phyloP scores from a whole-genome alignment of 257 asterid species.

The Eustoma russellianum region DNA sequence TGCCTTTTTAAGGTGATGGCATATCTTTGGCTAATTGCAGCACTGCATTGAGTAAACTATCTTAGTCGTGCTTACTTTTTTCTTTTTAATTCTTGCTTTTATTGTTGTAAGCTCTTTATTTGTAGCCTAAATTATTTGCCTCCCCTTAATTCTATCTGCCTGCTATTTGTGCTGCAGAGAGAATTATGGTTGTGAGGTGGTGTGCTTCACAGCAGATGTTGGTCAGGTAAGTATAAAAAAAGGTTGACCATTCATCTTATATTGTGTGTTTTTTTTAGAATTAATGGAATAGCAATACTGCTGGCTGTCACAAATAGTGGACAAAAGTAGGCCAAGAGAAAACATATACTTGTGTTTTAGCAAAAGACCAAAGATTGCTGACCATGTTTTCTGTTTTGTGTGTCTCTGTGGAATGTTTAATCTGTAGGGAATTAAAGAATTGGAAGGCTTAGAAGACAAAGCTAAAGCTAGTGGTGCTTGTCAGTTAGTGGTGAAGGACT shows the following conservation, averaged over 20 bases:
- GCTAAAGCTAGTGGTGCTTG: constrained; percentile 99
- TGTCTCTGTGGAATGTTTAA: background rate
- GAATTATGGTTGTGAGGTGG: constrained; percentile 89
- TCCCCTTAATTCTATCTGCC: background rate
- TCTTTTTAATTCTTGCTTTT: background rate
- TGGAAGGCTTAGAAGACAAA: constrained; percentile 90
- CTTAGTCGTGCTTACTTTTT: too few species aligned
- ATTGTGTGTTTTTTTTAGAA: background rate
- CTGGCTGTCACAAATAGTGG: background rate
- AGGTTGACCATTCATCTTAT: too few species aligned
- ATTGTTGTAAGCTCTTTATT: background rate
- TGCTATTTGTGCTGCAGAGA: constrained; percentile 46
- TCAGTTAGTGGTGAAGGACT: constrained; percentile 87
- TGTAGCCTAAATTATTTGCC: background rate
- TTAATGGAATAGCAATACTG: background rate
- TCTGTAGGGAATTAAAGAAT: constrained; percentile 68
- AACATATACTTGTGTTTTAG: background rate
- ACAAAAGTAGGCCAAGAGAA: background rate
- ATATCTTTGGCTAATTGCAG: too few species aligned
- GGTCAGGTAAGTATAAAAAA: constrained; percentile 66
- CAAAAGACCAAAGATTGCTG: too few species aligned
- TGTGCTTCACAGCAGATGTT: constrained; percentile 93
- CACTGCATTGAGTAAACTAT: too few species aligned
- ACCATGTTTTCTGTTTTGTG: background rate
- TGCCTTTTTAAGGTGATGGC: too few species aligned